Conservation (phyloP, 2,329 filamentous ascomycete species). For the Penicillium sp. region DNA sequence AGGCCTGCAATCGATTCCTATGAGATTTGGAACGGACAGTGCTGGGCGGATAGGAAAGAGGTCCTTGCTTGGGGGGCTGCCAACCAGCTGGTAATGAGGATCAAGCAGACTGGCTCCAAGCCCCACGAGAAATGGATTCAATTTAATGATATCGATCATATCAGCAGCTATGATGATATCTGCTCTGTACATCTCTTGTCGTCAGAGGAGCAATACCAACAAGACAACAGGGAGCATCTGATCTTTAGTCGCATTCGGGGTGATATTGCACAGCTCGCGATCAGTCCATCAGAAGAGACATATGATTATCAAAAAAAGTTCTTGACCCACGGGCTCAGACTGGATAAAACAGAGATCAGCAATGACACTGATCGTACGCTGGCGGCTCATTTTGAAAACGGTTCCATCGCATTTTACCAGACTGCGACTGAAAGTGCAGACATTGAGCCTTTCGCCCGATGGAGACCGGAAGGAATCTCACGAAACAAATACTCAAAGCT, state of each 20-base stretch:
- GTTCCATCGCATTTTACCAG: constrained; percentile 51
- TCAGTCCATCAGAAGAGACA: constrained; percentile 31
- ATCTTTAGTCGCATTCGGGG: constrained; percentile 61
- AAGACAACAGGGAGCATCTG: constrained; percentile 47
- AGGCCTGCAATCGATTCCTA: constrained; percentile 61
- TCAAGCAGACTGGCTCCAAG: constrained; percentile 46
- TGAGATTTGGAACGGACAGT: constrained; percentile 51
- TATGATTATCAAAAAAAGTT: constrained; percentile 43
- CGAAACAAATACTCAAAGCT: constrained; percentile 56
- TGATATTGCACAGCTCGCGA: constrained; percentile 47
- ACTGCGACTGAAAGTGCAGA: constrained; percentile 35
- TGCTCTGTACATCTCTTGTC: constrained; percentile 56
- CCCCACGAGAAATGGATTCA: constrained; percentile 49
- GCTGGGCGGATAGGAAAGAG: constrained; percentile 55
- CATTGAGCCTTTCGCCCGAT: constrained; percentile 39
- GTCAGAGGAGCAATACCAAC: constrained; percentile 40
- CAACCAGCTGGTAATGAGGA: constrained; percentile 56
- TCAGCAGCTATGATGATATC: constrained; percentile 61
- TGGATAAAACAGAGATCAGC: constrained; percentile 53
- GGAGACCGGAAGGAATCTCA: constrained; percentile 23
- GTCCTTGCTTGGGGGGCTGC: constrained; percentile 63
- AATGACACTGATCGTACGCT: constrained; percentile 46
- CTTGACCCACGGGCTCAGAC: constrained; percentile 45
- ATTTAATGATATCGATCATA: constrained; percentile 54
- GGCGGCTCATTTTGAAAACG: constrained; percentile 54